Conservation (phyloP, 2,329 filamentous ascomycete species). For the Fonsecaea erecta region DNA sequence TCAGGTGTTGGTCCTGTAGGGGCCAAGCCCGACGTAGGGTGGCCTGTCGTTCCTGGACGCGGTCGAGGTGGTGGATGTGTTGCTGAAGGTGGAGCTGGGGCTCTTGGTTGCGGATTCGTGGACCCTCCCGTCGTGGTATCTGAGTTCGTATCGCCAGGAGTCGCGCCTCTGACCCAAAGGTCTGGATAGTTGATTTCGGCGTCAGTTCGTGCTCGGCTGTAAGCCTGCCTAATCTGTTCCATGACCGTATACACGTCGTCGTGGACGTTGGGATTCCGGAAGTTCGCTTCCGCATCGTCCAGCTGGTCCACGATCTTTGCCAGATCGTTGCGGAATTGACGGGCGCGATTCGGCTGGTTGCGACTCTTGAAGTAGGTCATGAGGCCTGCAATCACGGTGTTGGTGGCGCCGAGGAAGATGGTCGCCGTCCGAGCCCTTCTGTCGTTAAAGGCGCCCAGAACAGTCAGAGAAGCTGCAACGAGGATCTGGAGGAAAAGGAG, state of each 20-base stretch:
- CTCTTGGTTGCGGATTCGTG: not conserved
- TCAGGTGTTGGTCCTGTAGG: not conserved
- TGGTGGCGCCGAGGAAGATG: slow-evolving; percentile 28
- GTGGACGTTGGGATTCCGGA: slow-evolving; percentile 5
- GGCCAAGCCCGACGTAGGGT: not conserved
- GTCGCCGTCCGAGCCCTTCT: slow-evolving; percentile 20
- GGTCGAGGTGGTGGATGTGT: not conserved
- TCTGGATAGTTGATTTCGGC: slow-evolving; percentile 29
- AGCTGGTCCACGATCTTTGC: slow-evolving; percentile 20
- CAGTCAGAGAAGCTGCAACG: slow-evolving; percentile 23
- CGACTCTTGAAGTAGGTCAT: slow-evolving; percentile 31
- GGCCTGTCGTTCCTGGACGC: not conserved
- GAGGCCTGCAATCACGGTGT: slow-evolving; percentile 27
- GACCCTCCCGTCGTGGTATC: not conserved
- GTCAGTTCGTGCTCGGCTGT: slow-evolving; percentile 20
- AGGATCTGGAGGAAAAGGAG: slow-evolving; percentile 28
- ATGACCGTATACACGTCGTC: slow-evolving; percentile 14
- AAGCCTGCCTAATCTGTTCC: slow-evolving; percentile 19
- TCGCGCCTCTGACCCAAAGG: slow-evolving; percentile 21
- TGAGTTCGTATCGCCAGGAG: slow-evolving; percentile 3
- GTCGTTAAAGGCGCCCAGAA: slow-evolving; percentile 24
- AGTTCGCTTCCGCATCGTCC: slow-evolving; percentile 28
- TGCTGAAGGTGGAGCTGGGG: not conserved
- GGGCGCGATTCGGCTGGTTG: slow-evolving; percentile 29
- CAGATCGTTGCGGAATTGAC: slow-evolving; percentile 28